Evolutionary conservation across 768 basidiomycete species (phyloP).

Genomic region (Daedaleopsis nitida): DNA sequence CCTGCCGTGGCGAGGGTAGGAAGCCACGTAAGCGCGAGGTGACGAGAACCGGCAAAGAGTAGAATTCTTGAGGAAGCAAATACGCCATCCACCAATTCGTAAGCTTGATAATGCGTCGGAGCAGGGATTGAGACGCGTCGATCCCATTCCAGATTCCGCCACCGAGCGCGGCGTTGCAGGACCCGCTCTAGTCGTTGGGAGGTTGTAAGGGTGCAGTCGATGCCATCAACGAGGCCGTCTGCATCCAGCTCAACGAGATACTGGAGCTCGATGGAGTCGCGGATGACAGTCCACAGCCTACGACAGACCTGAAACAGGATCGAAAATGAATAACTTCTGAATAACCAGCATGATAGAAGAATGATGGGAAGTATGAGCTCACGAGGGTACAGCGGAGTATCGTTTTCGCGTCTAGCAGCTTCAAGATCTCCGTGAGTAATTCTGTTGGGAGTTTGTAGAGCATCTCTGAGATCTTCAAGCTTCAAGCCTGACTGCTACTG

Average conservation of each 20-base stretch:
- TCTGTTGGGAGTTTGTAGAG: too few species aligned
- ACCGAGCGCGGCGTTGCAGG: constrained; percentile 9
- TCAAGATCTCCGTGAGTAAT: too few species aligned
- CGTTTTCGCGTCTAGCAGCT: too few species aligned
- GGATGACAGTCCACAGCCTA: constrained; percentile 21
- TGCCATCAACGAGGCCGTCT: constrained; percentile 31
- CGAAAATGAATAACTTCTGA: too few species aligned
- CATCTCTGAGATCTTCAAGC: too few species aligned
- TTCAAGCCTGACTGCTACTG: too few species aligned
- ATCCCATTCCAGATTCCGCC: constrained; percentile 29
- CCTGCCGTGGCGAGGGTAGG: constrained; percentile 20
- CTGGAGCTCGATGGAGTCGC: constrained; percentile 27
- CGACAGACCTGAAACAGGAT: constrained; percentile 26
- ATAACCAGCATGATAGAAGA: too few species aligned
- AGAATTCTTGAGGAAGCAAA: constrained; percentile 46
- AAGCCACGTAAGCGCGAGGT: constrained; percentile 29
- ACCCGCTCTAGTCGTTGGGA: constrained; percentile 37
- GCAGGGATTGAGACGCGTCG: constrained; percentile 30
- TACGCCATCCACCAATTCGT: constrained; percentile 61
- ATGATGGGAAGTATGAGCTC: too few species aligned
- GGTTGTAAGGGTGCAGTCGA: constrained; percentile 19
- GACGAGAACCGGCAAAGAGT: constrained; percentile 14
- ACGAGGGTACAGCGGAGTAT: too few species aligned
- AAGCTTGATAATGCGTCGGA: constrained; percentile 46
- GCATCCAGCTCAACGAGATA: constrained; percentile 35